A percentile compares a stretch with the other conserved stretches of the same genome.
Evolutionary conservation across 352 stramenopile species (phyloP).

Genomic region (Hyphochytrium catenoides): DNA sequence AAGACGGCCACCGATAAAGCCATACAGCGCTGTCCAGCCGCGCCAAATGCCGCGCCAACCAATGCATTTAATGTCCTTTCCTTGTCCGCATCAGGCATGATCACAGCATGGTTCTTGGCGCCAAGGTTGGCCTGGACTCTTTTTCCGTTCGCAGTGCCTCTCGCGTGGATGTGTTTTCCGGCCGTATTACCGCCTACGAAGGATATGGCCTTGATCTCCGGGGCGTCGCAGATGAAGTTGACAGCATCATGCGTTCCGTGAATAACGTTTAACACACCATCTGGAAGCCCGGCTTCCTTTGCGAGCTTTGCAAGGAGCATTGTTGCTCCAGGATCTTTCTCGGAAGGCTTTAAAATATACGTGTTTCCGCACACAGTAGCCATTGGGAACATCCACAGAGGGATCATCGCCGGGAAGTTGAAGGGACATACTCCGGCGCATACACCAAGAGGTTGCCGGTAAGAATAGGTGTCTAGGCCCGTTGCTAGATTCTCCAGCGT

Average conservation of each 20-base stretch:
- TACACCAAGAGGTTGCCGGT: constrained; percentile 82
- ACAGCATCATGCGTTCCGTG: constrained; percentile 66
- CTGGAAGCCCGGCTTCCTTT: constrained; percentile 72
- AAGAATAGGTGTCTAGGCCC: constrained; percentile 85
- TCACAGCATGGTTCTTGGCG: constrained; percentile 94
- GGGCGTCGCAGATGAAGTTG: constrained; percentile 80
- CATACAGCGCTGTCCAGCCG: constrained; percentile 93
- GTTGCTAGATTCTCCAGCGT: constrained; percentile 69
- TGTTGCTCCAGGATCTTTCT: constrained; percentile 65
- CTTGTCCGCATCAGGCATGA: constrained; percentile 81
- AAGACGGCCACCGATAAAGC: constrained; percentile 83
- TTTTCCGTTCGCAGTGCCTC: constrained; percentile 66
- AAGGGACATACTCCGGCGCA: constrained; percentile 78
- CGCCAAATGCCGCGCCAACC: constrained; percentile 78
- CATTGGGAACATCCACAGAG: constrained; percentile 72
- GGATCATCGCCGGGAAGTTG: constrained; percentile 94
- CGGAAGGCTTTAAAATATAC: constrained; percentile 86
- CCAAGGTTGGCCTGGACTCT: constrained; percentile 85
- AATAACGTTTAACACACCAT: constrained; percentile 87
- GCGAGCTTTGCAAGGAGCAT: constrained; percentile 78
- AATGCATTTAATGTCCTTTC: constrained; percentile 59
- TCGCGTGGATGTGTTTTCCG: constrained; percentile 79
- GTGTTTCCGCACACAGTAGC: constrained; percentile 79
- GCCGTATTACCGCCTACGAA: constrained; percentile 84
- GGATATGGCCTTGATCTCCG: constrained; percentile 80